phyloP scores from a whole-genome alignment of 345 rosid genomes.

The Microthlaspi erraticum region DNA sequence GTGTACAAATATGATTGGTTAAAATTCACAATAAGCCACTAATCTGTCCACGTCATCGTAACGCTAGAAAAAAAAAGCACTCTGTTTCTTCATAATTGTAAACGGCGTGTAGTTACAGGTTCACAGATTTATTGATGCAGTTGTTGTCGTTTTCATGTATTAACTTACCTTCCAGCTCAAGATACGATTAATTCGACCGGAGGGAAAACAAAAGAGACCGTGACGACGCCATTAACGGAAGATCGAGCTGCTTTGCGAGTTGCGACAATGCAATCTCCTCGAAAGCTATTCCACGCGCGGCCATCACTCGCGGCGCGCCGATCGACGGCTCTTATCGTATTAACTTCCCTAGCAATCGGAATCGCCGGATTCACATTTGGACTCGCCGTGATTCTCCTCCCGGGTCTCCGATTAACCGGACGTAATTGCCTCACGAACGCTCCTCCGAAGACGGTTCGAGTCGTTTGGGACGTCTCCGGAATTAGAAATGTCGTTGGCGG shows the following conservation, averaged over 20 bases:
- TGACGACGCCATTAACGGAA: conserved; percentile 32
- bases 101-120: conserved; percentile 30
- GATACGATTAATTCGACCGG: not conserved
- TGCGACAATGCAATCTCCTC: conserved; percentile 70
- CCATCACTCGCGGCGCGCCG: conserved; percentile 50
- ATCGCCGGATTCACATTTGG: conserved; percentile 71
- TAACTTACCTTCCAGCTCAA: no score
- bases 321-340: conserved; percentile 55
- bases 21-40: not conserved
- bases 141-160: no score
- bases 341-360: conserved; percentile 57
- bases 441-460: conserved; percentile 66
- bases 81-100: not conserved
- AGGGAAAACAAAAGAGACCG: not conserved
- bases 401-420: conserved; percentile 42
- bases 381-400: conserved; percentile 48
- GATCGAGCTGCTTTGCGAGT: conserved; percentile 19
- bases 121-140: not conserved
- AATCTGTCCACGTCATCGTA: conserved; percentile 2
- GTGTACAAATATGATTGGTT: conserved; percentile 19
- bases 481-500: conserved; percentile 20
- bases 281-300: conserved; percentile 60
- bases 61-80: not conserved
- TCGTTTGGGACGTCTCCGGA: conserved; percentile 59
- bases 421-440: conserved; percentile 37